phyloP scores from a whole-genome alignment of 2,329 filamentous ascomycete species.

The Cladosporium sp. region DNA sequence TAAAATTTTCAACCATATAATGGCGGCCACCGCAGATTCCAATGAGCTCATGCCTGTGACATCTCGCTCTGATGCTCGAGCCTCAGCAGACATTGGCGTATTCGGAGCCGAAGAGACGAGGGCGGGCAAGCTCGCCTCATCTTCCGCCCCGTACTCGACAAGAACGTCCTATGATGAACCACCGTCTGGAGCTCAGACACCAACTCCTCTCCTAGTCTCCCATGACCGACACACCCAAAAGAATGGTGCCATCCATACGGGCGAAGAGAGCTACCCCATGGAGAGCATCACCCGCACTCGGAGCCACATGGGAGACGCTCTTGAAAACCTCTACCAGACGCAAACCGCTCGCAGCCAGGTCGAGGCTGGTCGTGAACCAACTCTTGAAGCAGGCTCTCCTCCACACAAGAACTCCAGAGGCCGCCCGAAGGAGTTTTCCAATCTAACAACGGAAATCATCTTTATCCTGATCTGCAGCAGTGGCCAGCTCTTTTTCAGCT shows the following conservation, averaged over 20 bases:
- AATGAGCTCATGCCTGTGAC: background rate
- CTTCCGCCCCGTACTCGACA: background rate
- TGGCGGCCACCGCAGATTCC: background rate
- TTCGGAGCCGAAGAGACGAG: background rate
- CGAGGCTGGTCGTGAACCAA: background rate
- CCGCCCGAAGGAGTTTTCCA: slow-evolving; percentile 37
- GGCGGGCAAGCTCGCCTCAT: background rate
- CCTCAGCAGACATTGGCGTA: slow-evolving; percentile 5
- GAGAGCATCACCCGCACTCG: slow-evolving; percentile 5
- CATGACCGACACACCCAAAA: background rate
- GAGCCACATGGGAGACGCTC: slow-evolving; percentile 12
- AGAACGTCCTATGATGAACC: slow-evolving; percentile 9
- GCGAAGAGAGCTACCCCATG: slow-evolving; percentile 8
- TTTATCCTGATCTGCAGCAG: slow-evolving; percentile 41
- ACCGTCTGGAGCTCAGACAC: slow-evolving; percentile 11
- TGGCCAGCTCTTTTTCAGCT: slow-evolving; percentile 41
- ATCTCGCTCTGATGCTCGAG: background rate
- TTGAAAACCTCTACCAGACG: slow-evolving; percentile 9
- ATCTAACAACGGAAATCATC: slow-evolving; percentile 37
- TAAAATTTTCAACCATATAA: background rate
- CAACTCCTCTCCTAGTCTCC: slow-evolving; percentile 4
- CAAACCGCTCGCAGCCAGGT: slow-evolving; percentile 7
- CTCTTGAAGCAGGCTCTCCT: background rate
- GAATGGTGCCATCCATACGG: background rate
- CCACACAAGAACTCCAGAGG: slow-evolving; percentile 4